Evolutionary conservation across 331 rosid species (phyloP), one percentile per base, ranked within the genome.

Genomic region (Dryas integrifolia): DNA sequence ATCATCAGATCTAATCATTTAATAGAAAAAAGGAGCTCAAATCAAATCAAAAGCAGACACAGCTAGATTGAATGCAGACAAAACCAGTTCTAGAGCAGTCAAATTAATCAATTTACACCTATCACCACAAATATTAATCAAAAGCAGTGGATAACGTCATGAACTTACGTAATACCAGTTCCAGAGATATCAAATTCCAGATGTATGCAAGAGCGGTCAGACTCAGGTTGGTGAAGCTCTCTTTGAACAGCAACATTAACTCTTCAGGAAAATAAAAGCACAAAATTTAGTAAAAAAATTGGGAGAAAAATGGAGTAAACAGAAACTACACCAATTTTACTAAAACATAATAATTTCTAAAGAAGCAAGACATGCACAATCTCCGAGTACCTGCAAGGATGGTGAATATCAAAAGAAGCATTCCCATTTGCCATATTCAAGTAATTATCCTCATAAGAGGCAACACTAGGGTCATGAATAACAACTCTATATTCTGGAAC

Each of bases 171-270:
- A 70, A 92, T 60, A 49, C 90, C 87, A 45, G 88, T 85, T 79
- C 88, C 95, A 52, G 83, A 81, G 74, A 86, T 73, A 72, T 90
- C 98, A 81, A 92, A 90, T 75, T 92, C 98, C 88, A 92, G 77
- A 84, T 92, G 98, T 61, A 85, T 90, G 85, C 98, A 92, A 60
- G 98, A 92, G 38, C 98, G 96, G 40, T 92, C 92, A 10, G 98
- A 92, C 72, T 77, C 88, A 18, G 90, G 89, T 62, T 77, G 84
- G 66, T 92, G 98, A 76, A 92, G 96, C 85, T 92, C 98, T 79
- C 65, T 92, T 75, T 81, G 87, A 73, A 86, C 76, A 76, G 98
- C 90, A 67, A 85, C 96, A 74, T 88, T 86, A 56, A 46, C 95
- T 85, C 98, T 92, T 79, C 72, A 83, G 55, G 77, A 48, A 81